These are phyloP conservation scores for Primulina tabacum DNA, from an alignment of 257 asterid species.

Conservation along the genomic window DNA sequence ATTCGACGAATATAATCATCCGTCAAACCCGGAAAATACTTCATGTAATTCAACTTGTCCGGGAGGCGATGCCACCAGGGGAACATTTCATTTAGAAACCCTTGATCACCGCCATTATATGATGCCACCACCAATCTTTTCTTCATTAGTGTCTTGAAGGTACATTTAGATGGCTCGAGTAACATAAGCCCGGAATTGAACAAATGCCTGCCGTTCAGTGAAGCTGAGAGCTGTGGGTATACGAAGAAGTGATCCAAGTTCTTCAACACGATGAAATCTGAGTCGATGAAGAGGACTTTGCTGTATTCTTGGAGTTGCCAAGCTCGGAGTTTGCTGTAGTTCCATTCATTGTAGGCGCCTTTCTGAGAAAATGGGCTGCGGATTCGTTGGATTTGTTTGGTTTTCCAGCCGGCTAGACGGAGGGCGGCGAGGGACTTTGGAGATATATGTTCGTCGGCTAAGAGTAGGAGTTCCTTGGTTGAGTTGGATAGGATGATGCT, in stretches of 20 bases:
- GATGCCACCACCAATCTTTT: conserved; percentile 39
- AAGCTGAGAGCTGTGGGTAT: conserved; percentile 56
- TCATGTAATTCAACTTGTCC: conserved; percentile 39
- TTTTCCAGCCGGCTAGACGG: conserved; percentile 60
- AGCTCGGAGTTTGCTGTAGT: conserved; percentile 76
- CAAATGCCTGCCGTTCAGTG: conserved; percentile 29
- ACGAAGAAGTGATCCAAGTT: conserved; percentile 53
- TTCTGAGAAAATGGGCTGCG: conserved; percentile 46
- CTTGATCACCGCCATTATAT: conserved; percentile 83
- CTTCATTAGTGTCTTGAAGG: conserved; percentile 50
- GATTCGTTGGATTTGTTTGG: conserved; percentile 43
- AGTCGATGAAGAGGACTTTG: conserved; percentile 65
- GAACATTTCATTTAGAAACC: conserved; percentile 64
- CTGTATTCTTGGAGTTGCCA: conserved; percentile 67
- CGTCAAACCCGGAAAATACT: conserved; percentile 24
- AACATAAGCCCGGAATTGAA: conserved; percentile 82
- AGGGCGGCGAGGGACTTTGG: conserved; percentile 41
- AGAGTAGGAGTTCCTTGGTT: conserved; percentile 56
- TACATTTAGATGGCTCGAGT: conserved; percentile 67
- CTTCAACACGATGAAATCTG: conserved; percentile 51
- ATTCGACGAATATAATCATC: conserved; percentile 18
- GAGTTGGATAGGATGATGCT: conserved; percentile 58
- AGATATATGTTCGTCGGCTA: conserved; percentile 58
- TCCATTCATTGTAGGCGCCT: conserved; percentile 64
- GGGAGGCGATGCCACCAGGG: conserved; percentile 85